Evolutionary conservation across 2,329 filamentous ascomycete genomes (phyloP).

Genomic region (Penicillium sp.): DNA sequence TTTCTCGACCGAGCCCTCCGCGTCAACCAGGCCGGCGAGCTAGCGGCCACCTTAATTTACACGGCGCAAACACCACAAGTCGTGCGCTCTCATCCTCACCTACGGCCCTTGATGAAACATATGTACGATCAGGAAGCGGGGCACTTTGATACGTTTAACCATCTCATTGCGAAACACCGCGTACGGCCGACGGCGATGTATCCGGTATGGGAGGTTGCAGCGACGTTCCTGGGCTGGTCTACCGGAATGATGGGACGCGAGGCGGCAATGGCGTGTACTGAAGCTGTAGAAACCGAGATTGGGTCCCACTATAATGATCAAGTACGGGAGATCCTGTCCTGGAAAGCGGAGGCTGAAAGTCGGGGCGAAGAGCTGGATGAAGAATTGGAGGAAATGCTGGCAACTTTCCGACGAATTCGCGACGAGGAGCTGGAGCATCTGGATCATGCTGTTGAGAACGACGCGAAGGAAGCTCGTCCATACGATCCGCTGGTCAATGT

Average conservation of each 20-base stretch:
- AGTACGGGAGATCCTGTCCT: conserved; percentile 70
- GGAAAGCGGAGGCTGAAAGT: conserved; percentile 65
- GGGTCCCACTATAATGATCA: conserved; percentile 92
- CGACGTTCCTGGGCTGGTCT: conserved; percentile 74
- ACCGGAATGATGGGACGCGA: conserved; percentile 83
- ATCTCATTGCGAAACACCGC: conserved; percentile 71
- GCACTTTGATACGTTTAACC: conserved; percentile 79
- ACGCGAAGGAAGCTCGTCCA: conserved; percentile 78
- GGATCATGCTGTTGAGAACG: conserved; percentile 87
- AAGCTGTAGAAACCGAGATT: conserved; percentile 97
- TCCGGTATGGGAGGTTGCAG: conserved; percentile 74
- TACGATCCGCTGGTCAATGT: conserved; percentile 81
- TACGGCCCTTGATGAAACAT: conserved; percentile 84
- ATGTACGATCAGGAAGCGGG: conserved; percentile 96
- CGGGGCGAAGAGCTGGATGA: conserved; percentile 70
- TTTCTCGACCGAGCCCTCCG: conserved; percentile 75
- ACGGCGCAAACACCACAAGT: conserved; percentile 74
- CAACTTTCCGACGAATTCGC: conserved; percentile 69
- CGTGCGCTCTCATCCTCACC: conserved; percentile 69
- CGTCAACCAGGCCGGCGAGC: conserved; percentile 93
- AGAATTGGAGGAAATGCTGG: conserved; percentile 65
- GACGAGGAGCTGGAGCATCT: conserved; percentile 96
- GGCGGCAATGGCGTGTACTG: conserved; percentile 96
- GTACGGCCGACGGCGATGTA: conserved; percentile 89
- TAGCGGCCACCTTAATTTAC: conserved; percentile 95